Evolutionary conservation across 257 asterid genomes (phyloP), one percentile per base, ranked within the genome.

Genomic region (Rauvolfia tetraphylla): DNA sequence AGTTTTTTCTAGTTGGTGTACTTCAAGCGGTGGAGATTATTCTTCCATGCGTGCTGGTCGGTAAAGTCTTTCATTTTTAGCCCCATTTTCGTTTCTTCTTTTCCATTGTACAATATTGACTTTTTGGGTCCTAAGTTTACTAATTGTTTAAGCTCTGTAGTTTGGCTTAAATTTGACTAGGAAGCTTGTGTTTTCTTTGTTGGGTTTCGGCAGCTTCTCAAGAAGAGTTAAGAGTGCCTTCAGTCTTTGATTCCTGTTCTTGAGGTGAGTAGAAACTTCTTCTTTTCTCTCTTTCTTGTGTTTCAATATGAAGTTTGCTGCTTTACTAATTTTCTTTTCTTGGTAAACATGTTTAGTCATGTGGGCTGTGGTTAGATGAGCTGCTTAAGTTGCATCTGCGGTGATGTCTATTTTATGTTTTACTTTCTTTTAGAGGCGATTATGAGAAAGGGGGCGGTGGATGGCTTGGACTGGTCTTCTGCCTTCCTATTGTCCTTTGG

Each of bases 41-140:
- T 77, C 62, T 42, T 79, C 83, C 89, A 69, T 82, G 80, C 71
- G 78, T 80, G 84, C 78, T 81, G 85, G 79, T 85, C 75, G 90
- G 94, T 90, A 85, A 83, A 83, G 84, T 78, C 79, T 68, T 72
- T 54, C 72, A 66, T 61, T 54, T 76, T 49, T 41, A 33, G 53
- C 73, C 77, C 63, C 58, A 74, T 42, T 78, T 57, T 57, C 74
- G 61, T 75, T 63, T 76, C 57, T 80, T 44, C 23, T 53, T 79
- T 71, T 71, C 72, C 82, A 77, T 80, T 76, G 66, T 68, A 54
- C 72, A 76, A 33, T 68, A 74, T 81, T 79, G 82, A 71, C 84
- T 83, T 85, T 66, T 84, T 79, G 70, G 84, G 75, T 59, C 76
- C 68, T 80, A 75, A 76, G 79, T 41, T 22, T 62, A 42, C 56